Conservation (phyloP, 805 yeast genomes). For the Candida tallmaniae region DNA sequence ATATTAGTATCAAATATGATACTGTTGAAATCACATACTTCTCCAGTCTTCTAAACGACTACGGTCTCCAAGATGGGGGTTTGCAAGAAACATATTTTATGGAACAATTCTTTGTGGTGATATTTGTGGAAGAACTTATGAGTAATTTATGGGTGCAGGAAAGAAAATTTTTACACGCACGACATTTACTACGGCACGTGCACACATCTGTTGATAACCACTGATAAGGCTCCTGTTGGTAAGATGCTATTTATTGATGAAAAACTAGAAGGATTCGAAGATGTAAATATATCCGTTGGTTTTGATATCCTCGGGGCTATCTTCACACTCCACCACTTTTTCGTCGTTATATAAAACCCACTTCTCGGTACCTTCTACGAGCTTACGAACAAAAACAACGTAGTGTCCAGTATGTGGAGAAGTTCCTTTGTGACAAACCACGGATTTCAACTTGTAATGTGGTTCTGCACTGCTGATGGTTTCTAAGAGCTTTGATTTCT, state of each 20-base stretch:
- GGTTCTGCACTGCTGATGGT: conserved; percentile 12
- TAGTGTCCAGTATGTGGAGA: conserved; percentile 92
- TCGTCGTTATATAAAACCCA: conserved; percentile 91
- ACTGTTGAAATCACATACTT: conserved; percentile 39
- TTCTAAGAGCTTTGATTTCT: conserved; percentile 12
- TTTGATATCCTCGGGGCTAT: conserved; percentile 39
- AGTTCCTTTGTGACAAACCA: conserved; percentile 84
- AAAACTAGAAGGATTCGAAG: conserved; percentile 17
- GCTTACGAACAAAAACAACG: conserved; percentile 65
- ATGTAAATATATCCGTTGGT: conserved; percentile 47
- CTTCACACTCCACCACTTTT: conserved; percentile 61
- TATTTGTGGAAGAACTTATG: conserved; percentile 1
- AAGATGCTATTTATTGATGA: no score
- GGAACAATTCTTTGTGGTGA: background rate
- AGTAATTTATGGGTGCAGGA: no score
- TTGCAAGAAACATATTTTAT: conserved; percentile 70
- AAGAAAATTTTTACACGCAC: no score
- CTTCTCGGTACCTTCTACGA: conserved; percentile 27
- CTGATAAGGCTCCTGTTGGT: no score
- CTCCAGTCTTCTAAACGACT: conserved; percentile 54
- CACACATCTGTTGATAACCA: no score
- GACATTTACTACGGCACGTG: no score
- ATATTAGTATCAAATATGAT: no score
- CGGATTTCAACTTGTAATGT: conserved; percentile 51
- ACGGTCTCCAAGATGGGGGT: conserved; percentile 82